Evolutionary conservation across 805 yeast species (phyloP).

Genomic region (Saturnispora ahearnii): DNA sequence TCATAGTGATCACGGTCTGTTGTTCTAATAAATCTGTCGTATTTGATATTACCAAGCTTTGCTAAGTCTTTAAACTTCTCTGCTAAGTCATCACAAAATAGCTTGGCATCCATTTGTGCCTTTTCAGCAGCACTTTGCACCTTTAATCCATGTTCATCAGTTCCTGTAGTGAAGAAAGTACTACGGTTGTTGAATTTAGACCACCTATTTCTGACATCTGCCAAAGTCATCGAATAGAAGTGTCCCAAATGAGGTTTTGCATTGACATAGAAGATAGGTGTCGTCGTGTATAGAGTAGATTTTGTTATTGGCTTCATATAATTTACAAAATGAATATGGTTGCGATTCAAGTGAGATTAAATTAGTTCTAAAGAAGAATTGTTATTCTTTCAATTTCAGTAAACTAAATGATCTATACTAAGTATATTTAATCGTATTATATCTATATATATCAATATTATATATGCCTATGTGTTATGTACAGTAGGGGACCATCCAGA

Average conservation of each 20-base stretch:
- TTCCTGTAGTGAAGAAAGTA: conserved; percentile 71
- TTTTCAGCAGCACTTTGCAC: conserved; percentile 76
- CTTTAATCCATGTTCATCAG: conserved; percentile 95
- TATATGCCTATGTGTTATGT: not conserved
- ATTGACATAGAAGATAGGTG: conserved; percentile 95
- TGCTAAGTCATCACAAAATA: conserved; percentile 65
- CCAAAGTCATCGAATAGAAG: conserved; percentile 73
- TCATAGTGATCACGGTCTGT: conserved; percentile 72
- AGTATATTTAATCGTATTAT: not conserved
- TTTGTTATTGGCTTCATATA: conserved; percentile 8
- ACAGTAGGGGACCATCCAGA: not conserved
- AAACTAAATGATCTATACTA: not conserved
- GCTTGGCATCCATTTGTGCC: conserved; percentile 43
- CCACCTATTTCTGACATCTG: conserved; percentile 79
- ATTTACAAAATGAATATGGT: not conserved
- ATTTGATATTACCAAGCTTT: conserved; percentile 42
- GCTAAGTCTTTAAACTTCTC: conserved; percentile 59
- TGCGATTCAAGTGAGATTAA: not conserved
- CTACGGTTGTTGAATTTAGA: conserved; percentile 34
- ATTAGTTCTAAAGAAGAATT: not conserved
- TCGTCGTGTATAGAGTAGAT: conserved; percentile 45
- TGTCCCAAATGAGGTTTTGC: conserved; percentile 95
- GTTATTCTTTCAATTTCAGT: not conserved
- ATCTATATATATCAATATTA: not conserved
- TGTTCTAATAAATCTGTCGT: conserved; percentile 79